Conservation (phyloP, 805 yeast species). For the Wickerhamomyces hampshirensis region DNA sequence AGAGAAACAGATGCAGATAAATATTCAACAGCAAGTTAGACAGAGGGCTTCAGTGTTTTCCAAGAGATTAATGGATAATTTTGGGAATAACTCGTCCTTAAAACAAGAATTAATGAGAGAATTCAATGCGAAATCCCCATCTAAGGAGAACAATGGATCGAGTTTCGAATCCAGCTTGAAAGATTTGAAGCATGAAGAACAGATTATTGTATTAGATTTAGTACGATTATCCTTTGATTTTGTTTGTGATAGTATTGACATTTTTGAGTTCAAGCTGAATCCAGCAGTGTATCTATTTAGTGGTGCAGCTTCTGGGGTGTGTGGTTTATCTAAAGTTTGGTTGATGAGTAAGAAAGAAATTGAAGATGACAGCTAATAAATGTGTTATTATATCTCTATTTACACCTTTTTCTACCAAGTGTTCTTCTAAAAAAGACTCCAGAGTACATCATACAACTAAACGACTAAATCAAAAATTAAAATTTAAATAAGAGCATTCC, state of each 20-base stretch:
- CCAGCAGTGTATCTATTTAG: conserved; percentile 17
- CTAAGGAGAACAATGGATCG: conserved; percentile 7
- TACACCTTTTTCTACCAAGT: no score
- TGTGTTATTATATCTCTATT: no score
- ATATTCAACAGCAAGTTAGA: conserved; percentile 58
- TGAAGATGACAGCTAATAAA: conserved; percentile 4
- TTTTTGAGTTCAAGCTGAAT: conserved; percentile 33
- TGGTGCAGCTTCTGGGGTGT: conserved; percentile 21
- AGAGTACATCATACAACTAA: background rate
- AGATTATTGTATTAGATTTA: conserved; percentile 35
- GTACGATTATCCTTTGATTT: conserved; percentile 41
- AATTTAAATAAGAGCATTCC: no score
- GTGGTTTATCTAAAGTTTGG: conserved; percentile 25
- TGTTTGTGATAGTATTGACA: conserved; percentile 41
- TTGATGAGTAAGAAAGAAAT: conserved; percentile 16
- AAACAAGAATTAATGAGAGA: conserved; percentile 28
- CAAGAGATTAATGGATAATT: conserved; percentile 30
- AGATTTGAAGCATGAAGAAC: conserved; percentile 31
- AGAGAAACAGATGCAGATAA: conserved; percentile 47
- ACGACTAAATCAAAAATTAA: background rate
- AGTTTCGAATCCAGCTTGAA: conserved; percentile 25
- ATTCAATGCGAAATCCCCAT: conserved; percentile 20
- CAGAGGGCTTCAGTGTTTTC: conserved; percentile 44
- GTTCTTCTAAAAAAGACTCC: background rate
- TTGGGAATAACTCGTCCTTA: conserved; percentile 22